A percentile compares a stretch with the other conserved stretches of the same genome.
Evolutionary conservation across 768 basidiomycete genomes (phyloP).

Genomic region (Termitomyces bulborhizus): DNA sequence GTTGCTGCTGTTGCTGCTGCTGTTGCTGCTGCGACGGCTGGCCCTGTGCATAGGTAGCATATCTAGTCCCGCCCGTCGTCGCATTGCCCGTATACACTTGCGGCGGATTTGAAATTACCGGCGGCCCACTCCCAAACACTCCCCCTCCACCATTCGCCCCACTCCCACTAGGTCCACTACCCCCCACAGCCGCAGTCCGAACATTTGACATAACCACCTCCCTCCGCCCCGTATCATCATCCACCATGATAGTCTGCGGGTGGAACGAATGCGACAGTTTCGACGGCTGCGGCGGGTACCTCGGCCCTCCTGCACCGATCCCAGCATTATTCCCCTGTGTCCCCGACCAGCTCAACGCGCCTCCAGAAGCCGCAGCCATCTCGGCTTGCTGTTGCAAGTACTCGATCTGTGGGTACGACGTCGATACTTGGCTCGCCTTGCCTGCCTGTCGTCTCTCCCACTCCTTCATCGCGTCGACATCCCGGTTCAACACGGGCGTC

Average conservation of each 20-base stretch:
- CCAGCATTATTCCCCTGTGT: constrained; percentile 17
- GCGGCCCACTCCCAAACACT: constrained; percentile 36
- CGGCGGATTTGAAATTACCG: constrained; percentile 68
- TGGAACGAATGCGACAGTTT: constrained; percentile 64
- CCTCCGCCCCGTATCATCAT: constrained; percentile 46
- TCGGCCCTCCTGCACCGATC: constrained; percentile 18
- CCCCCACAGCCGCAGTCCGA: constrained; percentile 44
- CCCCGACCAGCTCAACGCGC: constrained; percentile 48
- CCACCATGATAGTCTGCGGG: constrained; percentile 59
- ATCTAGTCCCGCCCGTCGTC: constrained; percentile 54
- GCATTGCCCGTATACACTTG: constrained; percentile 58
- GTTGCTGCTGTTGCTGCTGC: constrained; percentile 22
- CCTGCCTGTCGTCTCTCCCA: constrained; percentile 90
- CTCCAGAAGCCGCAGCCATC: constrained; percentile 62
- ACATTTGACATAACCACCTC: constrained; percentile 83
- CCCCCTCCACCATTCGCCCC: constrained; percentile 28
- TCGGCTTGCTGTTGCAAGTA: constrained; percentile 92
- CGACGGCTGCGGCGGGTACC: constrained; percentile 61
- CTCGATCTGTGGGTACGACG: constrained; percentile 86
- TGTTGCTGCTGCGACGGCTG: constrained; percentile 22
- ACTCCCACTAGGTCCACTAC: constrained; percentile 15
- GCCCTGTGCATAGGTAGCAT: constrained; percentile 46
- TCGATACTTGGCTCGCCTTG: constrained; percentile 53
- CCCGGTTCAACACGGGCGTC: constrained; percentile 91
- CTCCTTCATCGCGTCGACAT: constrained; percentile 83